phyloP scores from a whole-genome alignment of 225 moss, liverwort and hornwort species.

The Thuidium tamariscinum region DNA sequence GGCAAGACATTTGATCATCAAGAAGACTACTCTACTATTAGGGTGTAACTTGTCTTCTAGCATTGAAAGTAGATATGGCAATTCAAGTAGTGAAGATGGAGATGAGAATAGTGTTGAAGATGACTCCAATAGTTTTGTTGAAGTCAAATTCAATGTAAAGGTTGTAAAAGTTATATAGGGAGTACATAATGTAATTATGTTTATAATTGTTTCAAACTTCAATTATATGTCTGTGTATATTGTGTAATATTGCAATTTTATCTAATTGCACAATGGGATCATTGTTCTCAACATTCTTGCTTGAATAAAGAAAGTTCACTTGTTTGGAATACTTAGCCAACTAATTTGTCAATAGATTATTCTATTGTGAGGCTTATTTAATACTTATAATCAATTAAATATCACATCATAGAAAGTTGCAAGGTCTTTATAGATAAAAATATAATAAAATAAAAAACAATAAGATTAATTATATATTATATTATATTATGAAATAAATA shows the following conservation, averaged over 20 bases:
- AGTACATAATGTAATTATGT: rapidly evolving
- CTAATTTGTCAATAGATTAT: neutral
- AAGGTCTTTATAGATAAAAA: too few species aligned
- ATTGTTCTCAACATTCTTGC: too few species aligned
- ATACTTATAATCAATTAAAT: neutral
- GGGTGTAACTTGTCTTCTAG: neutral
- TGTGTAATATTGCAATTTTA: neutral
- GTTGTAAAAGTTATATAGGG: rapidly evolving
- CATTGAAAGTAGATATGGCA: neutral
- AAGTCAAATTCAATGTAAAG: rapidly evolving
- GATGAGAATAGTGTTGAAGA: neutral
- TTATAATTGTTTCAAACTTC: neutral
- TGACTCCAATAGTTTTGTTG: neutral
- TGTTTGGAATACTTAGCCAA: neutral
- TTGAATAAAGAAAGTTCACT: too few species aligned
- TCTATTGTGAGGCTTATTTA: neutral
- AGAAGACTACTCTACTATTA: neutral
- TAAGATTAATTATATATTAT: too few species aligned
- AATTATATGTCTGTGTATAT: neutral
- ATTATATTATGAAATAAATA: too few species aligned
- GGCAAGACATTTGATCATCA: neutral
- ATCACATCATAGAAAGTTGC: too few species aligned
- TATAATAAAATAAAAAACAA: too few species aligned
- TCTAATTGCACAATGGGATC: rapidly evolving
- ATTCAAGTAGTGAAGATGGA: neutral